Conservation (phyloP, 805 yeast species). For the Helenozyma baotianmanensis region DNA sequence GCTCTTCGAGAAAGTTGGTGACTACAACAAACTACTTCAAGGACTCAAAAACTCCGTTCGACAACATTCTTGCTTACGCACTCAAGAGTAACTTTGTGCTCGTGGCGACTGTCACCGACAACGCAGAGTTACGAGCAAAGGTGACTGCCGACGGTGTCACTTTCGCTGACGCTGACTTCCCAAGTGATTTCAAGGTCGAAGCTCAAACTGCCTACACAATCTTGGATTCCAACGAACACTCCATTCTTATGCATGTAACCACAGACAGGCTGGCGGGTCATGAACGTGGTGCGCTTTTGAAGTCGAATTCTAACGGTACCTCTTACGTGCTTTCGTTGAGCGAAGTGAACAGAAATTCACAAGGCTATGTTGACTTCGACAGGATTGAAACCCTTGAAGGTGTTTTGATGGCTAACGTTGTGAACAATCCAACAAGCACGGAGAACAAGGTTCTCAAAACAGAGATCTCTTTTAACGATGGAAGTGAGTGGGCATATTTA, state of each 20-base stretch:
- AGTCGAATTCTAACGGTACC: constrained; percentile 90
- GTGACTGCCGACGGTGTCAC: constrained; percentile 74
- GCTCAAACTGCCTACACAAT: constrained; percentile 65
- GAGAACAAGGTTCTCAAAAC: constrained; percentile 58
- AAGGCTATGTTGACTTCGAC: constrained; percentile 87
- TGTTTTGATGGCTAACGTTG: constrained; percentile 68
- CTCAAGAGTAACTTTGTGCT: constrained; percentile 66
- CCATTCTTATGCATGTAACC: constrained; percentile 81
- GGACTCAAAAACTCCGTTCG: constrained; percentile 39
- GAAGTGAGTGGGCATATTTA: constrained; percentile 76
- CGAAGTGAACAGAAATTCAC: constrained; percentile 66
- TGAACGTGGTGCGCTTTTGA: constrained; percentile 76
- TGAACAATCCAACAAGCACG: constrained; percentile 47
- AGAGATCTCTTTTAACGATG: constrained; percentile 82
- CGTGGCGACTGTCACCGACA: constrained; percentile 56
- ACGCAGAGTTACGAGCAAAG: constrained; percentile 51
- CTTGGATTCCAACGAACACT: constrained; percentile 63
- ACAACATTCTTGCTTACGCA: constrained; percentile 68
- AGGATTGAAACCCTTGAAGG: constrained; percentile 82
- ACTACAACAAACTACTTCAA: constrained; percentile 54
- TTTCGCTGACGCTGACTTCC: constrained; percentile 79
- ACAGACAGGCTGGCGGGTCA: constrained; percentile 44
- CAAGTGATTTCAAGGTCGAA: constrained; percentile 54
- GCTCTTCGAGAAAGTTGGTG: constrained; percentile 28
- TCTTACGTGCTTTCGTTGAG: constrained; percentile 65